Percentiles rank a stretch among this genome's conserved stretches.
These are phyloP conservation scores for Cytospora piceae DNA, from an alignment of 2,329 filamentous ascomycete genomes.

Conservation along the genomic window DNA sequence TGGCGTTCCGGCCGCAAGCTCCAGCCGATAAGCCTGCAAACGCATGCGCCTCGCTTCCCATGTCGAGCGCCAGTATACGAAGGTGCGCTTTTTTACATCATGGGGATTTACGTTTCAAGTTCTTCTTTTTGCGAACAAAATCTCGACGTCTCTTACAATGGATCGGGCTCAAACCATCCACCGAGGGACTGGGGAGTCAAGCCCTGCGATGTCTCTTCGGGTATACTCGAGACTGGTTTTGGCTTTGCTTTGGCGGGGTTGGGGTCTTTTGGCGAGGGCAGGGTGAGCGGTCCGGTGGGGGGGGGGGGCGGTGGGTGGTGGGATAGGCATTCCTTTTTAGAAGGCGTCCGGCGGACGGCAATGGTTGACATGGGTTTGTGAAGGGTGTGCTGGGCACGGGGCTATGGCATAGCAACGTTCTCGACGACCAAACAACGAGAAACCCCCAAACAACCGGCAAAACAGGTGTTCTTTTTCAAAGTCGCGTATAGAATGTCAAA, in stretches of 20 bases:
- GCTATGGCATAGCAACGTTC: slow-evolving; percentile 22
- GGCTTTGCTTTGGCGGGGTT: slow-evolving; percentile 15
- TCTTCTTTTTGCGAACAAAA: slow-evolving; percentile 9
- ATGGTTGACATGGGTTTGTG: slow-evolving; percentile 23
- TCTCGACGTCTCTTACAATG: slow-evolving; percentile 2
- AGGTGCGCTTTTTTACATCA: slow-evolving; percentile 6
- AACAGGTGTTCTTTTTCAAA: slow-evolving; percentile 23
- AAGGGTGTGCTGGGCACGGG: slow-evolving; percentile 17
- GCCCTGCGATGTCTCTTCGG: slow-evolving; percentile 9
- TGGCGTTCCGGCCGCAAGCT: slow-evolving; percentile 4
- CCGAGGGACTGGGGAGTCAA: slow-evolving; percentile 7
- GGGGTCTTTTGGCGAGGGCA: slow-evolving; percentile 9
- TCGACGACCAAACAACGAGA: slow-evolving; percentile 26
- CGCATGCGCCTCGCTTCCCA: slow-evolving; percentile 4
- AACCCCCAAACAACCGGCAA: slow-evolving; percentile 23
- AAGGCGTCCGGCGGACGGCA: slow-evolving; percentile 27
- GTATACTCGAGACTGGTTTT: slow-evolving; percentile 10
- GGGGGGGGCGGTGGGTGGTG: slow-evolving; percentile 11
- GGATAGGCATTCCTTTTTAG: slow-evolving; percentile 20
- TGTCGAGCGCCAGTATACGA: slow-evolving; percentile 27
- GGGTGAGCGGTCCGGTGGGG: slow-evolving; percentile 18
- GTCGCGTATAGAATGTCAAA: slow-evolving; percentile 27
- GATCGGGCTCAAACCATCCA: slow-evolving; percentile 14
- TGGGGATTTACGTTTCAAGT: slow-evolving; percentile 6
- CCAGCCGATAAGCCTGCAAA: slow-evolving; percentile 14